These are phyloP conservation scores for Candida andamanensis DNA, from an alignment of 805 yeast genomes.

Conservation along the genomic window DNA sequence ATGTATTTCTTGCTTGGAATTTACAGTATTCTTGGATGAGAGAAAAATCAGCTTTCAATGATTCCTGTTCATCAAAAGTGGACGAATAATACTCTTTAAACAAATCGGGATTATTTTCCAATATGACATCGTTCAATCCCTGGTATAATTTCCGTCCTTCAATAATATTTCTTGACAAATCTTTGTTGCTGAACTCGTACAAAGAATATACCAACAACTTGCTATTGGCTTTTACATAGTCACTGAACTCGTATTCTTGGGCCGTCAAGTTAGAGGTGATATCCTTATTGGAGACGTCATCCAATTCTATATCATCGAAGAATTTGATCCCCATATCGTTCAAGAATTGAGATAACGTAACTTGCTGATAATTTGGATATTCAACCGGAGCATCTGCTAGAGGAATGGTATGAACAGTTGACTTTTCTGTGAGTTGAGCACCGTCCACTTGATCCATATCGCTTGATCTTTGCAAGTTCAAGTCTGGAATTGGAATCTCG, in stretches of 20 bases:
- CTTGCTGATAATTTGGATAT: conserved; percentile 22
- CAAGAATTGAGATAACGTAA: conserved; percentile 34
- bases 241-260: conserved; percentile 18
- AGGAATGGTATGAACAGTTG: conserved; percentile 14
- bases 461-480: conserved; percentile 7
- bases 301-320: conserved; percentile 42
- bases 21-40: conserved; percentile 47
- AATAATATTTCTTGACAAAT: conserved; percentile 44
- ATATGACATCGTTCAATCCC: conserved; percentile 43
- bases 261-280: conserved; percentile 11
- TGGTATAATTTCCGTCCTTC: conserved; percentile 46
- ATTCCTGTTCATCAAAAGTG: conserved; percentile 29
- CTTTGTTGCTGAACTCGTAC: conserved; percentile 50
- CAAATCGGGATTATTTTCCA: conserved; percentile 43
- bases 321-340: conserved; percentile 37
- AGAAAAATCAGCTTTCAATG: conserved; percentile 45
- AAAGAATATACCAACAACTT: conserved; percentile 43
- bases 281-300: conserved; percentile 19
- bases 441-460: conserved; percentile 4
- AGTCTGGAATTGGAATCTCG: conserved; percentile 12
- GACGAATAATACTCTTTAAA: conserved; percentile 45
- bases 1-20: conserved; percentile 48
- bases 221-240: conserved; percentile 35
- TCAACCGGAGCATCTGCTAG: conserved; percentile 24
- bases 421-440: too few species aligned